A percentile compares a stretch with the other conserved stretches of the same genome.
phyloP scores from a whole-genome alignment of 1,284 basidiomycete species.

The Flammula alnicola region DNA sequence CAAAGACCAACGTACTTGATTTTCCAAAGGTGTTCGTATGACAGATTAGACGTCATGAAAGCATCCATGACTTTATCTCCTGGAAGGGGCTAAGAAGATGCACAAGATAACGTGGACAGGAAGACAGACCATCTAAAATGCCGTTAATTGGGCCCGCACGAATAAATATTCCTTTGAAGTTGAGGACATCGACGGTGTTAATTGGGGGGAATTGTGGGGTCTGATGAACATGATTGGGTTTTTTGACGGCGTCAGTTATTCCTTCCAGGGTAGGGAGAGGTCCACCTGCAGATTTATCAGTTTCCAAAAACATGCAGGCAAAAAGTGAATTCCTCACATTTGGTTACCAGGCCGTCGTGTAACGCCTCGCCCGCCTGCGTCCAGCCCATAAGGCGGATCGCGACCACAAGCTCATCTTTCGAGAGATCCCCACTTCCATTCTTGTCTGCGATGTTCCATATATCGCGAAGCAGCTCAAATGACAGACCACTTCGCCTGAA shows the following conservation, averaged over 20 bases:
- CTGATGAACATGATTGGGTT: slow-evolving; percentile 9
- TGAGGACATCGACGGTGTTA: slow-evolving; percentile 28
- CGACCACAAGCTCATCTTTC: slow-evolving; percentile 33
- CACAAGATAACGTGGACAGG: neutral
- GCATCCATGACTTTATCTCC: slow-evolving; percentile 39
- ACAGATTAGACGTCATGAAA: slow-evolving; percentile 38
- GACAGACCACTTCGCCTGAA: slow-evolving; percentile 31
- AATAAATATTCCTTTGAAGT: slow-evolving; percentile 32
- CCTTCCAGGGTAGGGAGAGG: slow-evolving; percentile 33
- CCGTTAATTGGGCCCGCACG: slow-evolving; percentile 36
- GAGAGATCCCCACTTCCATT: slow-evolving; percentile 32
- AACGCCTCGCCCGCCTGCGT: slow-evolving; percentile 39
- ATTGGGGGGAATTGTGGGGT: slow-evolving; percentile 36
- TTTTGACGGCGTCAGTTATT: slow-evolving; percentile 26
- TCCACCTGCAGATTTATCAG: slow-evolving; percentile 22
- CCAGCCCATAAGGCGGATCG: slow-evolving; percentile 42
- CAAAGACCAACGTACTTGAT: slow-evolving; percentile 42
- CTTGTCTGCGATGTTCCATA: slow-evolving; percentile 34
- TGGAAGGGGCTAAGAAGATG: slow-evolving; percentile 14
- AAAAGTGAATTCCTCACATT: slow-evolving; percentile 23
- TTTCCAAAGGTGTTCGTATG: slow-evolving; percentile 37
- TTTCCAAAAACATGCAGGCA: neutral
- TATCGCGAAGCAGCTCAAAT: slow-evolving; percentile 26
- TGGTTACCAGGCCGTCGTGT: slow-evolving; percentile 26
- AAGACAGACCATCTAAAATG: slow-evolving; percentile 33